These are phyloP conservation scores for Pseudocercospora fuligena DNA, from an alignment of 2,329 filamentous ascomycete species.

Conservation along the genomic window DNA sequence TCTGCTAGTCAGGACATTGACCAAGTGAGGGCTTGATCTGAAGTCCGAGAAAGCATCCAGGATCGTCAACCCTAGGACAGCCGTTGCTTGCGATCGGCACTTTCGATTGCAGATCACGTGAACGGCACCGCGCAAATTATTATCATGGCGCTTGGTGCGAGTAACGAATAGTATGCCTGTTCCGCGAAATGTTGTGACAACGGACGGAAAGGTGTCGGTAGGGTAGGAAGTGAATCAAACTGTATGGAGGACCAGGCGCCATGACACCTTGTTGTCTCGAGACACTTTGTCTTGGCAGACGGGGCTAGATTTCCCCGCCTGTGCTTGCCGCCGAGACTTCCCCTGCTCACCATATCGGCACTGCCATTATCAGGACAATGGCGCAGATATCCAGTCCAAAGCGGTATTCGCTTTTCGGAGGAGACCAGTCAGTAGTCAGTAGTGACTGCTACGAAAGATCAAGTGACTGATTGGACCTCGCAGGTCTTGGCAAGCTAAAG, in stretches of 20 bases:
- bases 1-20: not conserved
- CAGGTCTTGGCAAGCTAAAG: constrained; percentile 63
- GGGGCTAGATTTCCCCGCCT: not conserved
- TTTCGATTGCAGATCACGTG: constrained; percentile 3
- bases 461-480: constrained; percentile 1
- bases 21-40: not conserved
- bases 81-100: constrained; percentile 5
- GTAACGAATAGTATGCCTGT: not conserved
- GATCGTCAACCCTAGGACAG: constrained; percentile 2
- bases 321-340: not conserved
- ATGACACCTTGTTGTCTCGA: not conserved
- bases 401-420: constrained; percentile 40
- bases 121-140: not conserved
- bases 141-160: not conserved
- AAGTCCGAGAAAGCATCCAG: constrained; percentile 6
- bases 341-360: not conserved
- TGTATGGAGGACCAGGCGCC: not conserved
- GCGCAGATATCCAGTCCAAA: constrained; percentile 16
- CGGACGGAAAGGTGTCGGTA: not conserved
- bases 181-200: not conserved
- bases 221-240: not conserved
- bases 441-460: not conserved
- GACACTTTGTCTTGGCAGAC: not conserved
- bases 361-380: not conserved
- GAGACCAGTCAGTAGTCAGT: constrained; percentile 36